Evolutionary conservation across 129 eudicot species (phyloP), one percentile per base, ranked within the genome.

Genomic region (Lactuca saligna): DNA sequence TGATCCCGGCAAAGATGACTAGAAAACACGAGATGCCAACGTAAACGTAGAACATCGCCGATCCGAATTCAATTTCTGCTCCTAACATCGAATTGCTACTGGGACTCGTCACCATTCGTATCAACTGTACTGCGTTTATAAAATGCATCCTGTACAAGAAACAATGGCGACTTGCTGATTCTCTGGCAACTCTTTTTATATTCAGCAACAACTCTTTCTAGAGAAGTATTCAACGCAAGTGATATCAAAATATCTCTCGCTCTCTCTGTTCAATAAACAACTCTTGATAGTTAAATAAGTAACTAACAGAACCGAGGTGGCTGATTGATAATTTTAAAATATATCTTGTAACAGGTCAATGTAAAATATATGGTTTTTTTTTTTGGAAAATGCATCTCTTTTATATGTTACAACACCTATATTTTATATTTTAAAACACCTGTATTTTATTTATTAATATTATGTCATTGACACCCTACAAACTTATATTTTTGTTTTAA

Each of bases 1-100:
- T 93, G 4, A 93, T 81, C 1, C 98, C 98, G 33, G 98, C 98
- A 64, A 93, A 93, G 0, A 85, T 65, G 3, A 93, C 98, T 2
- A 87, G 82, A 0, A 80, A 61, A 65, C 88, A 85, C 3, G 92
- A 93, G 34, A 89, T 32, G 5, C 97, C 99, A 5, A 79, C 87
- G 78, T 93, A 93, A 5, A 87, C 39, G 77, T 35, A 89, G 82
- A 91, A 93, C 90, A 72, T 65, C 39, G 81, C 68, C 53, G 91
- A 75, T 46, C 99, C 99, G 34, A 85, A 93, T 61, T 72, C 88
- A 46, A 89, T 83, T 58, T 83, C 89, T 4, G 87, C 82, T 53
- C 77, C 90, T 12, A 72, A 20, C 41, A 29, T 31, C 61, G 68
- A 54, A 61, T 73, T 68, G 56, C 78, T 78, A 3, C 16, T 37